Percentiles rank a stretch among this genome's conserved stretches.
Evolutionary conservation across 2,329 filamentous ascomycete species (phyloP).

Genomic region (Trichoderma koningii): DNA sequence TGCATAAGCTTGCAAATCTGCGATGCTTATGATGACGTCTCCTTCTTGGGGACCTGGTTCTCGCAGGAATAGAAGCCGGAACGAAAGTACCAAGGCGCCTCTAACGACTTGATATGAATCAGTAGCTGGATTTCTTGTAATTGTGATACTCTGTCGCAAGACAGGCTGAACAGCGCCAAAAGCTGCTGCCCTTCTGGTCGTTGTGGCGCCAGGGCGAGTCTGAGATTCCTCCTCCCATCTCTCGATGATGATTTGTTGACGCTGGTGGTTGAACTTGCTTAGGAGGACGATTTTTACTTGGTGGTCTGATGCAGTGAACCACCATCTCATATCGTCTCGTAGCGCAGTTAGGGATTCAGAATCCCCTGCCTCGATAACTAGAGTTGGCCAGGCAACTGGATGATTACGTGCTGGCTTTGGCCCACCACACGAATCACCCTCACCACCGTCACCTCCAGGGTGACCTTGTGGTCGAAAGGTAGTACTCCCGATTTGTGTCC

Average conservation of each 20-base stretch:
- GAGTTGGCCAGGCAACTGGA: not conserved
- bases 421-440: not conserved
- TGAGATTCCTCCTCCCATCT: not conserved
- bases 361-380: slow-evolving; percentile 2
- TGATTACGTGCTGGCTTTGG: not conserved
- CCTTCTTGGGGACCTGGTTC: too few relatives aligned
- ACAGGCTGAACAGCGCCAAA: not conserved
- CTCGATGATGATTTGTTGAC: not conserved
- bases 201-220: not conserved
- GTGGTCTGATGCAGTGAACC: not conserved
- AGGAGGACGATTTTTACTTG: not conserved
- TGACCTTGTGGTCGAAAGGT: not conserved
- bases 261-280: not conserved
- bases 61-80: too few relatives aligned
- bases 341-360: not conserved
- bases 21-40: too few relatives aligned
- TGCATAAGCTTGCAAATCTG: too few relatives aligned
- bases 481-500: not conserved
- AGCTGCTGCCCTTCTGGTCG: not conserved
- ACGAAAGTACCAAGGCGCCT: too few relatives aligned
- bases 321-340: slow-evolving; percentile 1
- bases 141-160: not conserved
- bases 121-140: not conserved
- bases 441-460: not conserved
- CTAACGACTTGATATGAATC: too few relatives aligned